Evolutionary conservation across 2,329 filamentous ascomycete species (phyloP), one percentile per base, ranked within the genome.

Genomic region (Colletotrichum sp.): DNA sequence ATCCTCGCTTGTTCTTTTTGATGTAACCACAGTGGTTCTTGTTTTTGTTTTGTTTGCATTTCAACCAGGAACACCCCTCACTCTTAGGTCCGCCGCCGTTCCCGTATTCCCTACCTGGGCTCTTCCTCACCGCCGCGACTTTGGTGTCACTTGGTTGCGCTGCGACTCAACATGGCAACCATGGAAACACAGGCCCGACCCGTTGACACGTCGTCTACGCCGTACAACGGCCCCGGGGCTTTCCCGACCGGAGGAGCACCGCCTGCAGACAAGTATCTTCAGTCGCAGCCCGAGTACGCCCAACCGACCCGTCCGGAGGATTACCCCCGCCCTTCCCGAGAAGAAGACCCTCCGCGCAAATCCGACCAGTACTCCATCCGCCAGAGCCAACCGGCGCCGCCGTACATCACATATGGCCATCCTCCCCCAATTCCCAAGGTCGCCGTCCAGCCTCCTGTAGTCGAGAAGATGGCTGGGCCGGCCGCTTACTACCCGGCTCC

Each of bases 391-490:
- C 71, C 64, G 16, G n/a, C 70, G 48, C 56, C 43, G 15, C 64
- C 64, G 4, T 76, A 76, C 24, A 52, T 36, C 26, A 62, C n/a
- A 4, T 73, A 76, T 60, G 70, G 73, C 13, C 70, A 56, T 9
- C 65, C 73, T 26, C 73, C 70, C 18, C 34, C 64, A 6, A 24
- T 36, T 4, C 36, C 73, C 6, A 48, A 32, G 24, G 48, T 73
- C 24, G 24, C 48, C 21, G 34, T 66, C n/a, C 71, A 66, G 34
- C 71, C 70, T 52, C 64, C 64, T 2, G 43, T 21, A 8, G 34
- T 76, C 16, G 73, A 76, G 58, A 56, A 69, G 6, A 73, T 76
- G 58, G 32, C 73, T n/a, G 73, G 73, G 13, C 73, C 73, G 3
- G 73, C 73, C 6, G 58, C 64, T 52, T 52, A 52, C 18, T 76